phyloP scores from a whole-genome alignment of 441 rosid species.

The Sinapis alba region DNA sequence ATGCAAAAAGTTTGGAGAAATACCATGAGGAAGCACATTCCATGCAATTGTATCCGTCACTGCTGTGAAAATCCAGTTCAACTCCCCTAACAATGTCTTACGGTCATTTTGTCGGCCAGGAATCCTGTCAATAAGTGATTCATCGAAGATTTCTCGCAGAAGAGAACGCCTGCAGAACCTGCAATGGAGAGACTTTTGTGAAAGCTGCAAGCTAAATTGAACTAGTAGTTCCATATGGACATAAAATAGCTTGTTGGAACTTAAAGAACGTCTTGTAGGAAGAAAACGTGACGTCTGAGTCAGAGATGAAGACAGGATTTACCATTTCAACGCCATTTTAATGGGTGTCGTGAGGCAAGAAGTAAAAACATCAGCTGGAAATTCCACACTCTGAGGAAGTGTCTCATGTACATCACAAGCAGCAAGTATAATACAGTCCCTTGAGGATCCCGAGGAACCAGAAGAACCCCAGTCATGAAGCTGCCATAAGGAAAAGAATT shows the following conservation, averaged over 20 bases:
- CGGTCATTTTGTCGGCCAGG: constrained; percentile 99
- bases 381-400: constrained; percentile 93
- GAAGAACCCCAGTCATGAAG: constrained; percentile 85
- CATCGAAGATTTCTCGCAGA: constrained; percentile 78
- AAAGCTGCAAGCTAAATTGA: constrained; percentile 30
- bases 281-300: constrained; percentile 19
- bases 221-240: too few relatives aligned
- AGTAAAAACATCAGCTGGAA: constrained; percentile 99
- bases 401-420: constrained; percentile 99
- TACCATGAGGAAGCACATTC: constrained; percentile 99
- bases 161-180: constrained; percentile 98
- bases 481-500: constrained; percentile 50
- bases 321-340: constrained; percentile 99
- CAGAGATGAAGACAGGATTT: constrained; percentile 30
- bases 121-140: constrained; percentile 89
- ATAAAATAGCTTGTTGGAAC: not conserved
- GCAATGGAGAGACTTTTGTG: constrained; percentile 40
- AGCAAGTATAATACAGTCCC: constrained; percentile 97
- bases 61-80: constrained; percentile 99
- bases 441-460: constrained; percentile 63
- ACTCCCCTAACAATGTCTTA: constrained; percentile 93
- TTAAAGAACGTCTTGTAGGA: constrained; percentile 17
- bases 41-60: constrained; percentile 99
- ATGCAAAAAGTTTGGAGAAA: constrained; percentile 20
- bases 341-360: constrained; percentile 98